These are phyloP conservation scores for Arthrobotrys iridis DNA, from an alignment of 2,329 filamentous ascomycete genomes.

Conservation along the genomic window DNA sequence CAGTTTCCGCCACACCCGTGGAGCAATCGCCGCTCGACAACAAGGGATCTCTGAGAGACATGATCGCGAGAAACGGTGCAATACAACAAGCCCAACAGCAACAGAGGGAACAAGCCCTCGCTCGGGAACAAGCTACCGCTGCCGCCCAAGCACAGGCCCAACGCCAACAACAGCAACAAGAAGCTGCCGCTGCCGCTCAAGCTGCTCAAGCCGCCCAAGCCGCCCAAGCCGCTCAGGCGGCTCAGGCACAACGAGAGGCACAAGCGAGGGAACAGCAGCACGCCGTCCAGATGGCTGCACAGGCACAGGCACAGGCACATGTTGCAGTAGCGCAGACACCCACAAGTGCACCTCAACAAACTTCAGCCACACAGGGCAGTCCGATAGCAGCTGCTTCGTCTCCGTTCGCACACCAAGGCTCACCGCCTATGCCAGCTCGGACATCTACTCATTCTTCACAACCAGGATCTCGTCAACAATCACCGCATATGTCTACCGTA, in stretches of 20 bases:
- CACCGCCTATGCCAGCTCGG: conserved; percentile 34
- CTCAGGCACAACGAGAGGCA: conserved; percentile 39
- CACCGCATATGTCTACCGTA: conserved; percentile 50
- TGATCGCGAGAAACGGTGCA: conserved; percentile 49
- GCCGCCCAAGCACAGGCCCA: conserved; percentile 29
- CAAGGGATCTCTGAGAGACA: conserved; percentile 62
- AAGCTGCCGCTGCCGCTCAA: background rate
- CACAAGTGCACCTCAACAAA: conserved; percentile 47
- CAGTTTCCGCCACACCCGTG: conserved; percentile 62
- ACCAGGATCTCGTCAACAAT: conserved; percentile 53
- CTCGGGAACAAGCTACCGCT: conserved; percentile 55
- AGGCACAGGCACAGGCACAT: conserved; percentile 24
- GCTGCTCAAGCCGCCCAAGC: too few species aligned
- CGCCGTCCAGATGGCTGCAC: conserved; percentile 30
- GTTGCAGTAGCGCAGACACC: conserved; percentile 31
- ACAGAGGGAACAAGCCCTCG: conserved; percentile 62
- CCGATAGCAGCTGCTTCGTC: conserved; percentile 49
- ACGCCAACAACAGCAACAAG: conserved; percentile 12
- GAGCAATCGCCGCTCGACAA: conserved; percentile 64
- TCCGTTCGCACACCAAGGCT: conserved; percentile 44
- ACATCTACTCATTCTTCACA: conserved; percentile 51
- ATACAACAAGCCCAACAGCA: conserved; percentile 65
- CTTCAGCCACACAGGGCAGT: conserved; percentile 50
- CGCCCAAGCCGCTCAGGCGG: conserved; percentile 47
- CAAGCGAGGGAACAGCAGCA: conserved; percentile 43